Base-by-base conservation (phyloP, 495 filamentous ascomycete genomes). In the Aspergillus panamensis region DNA sequence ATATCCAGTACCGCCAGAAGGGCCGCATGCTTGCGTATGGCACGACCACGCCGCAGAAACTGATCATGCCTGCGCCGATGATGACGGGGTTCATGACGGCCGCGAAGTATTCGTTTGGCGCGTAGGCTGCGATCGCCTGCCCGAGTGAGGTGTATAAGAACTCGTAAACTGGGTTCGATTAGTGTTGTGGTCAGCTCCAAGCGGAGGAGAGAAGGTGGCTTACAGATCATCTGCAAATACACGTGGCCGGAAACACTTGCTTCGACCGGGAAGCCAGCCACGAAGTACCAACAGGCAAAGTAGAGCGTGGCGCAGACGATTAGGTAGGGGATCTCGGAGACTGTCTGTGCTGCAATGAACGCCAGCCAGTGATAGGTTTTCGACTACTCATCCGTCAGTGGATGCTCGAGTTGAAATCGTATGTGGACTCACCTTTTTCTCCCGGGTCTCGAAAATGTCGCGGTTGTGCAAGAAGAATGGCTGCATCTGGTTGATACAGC, bases 401-500 rank as follows among this genome's bases (percentile, higher is more conserved):
- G 68, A 32, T 42, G 40, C 85, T 87, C 7, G 75, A 75, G 50
- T 84, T 77, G 62, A 85, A 80, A 21, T 13, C 9, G 1, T 56
- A 86, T 79, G 66, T 87, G 85, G 64, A 74, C 4, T 83, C 87
- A 64, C 87, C 89, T 75, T 94, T 85, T 72, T 91, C 80, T 59
- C 86, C 73, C 59, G 88, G 68, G 69, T 89, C 78, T 71, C 85
- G 76, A 76, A 92, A 80, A 84, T 75, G 53, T 96, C 82, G 3
- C 84, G 88, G 51, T 90, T 79, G 8, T 95, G 78, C 69, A 92
- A 77, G 77, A 96, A 96, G 71, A 96, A 87, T 53, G 85, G 79
- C 65, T 95, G 93, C 76, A 93, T 87, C 66, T 92, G 89, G 62
- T 94, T 94, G 66, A 92, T 91, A 42, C 94, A 84, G 32, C 90